Conservation (phyloP, 371 early-diverging fungal genomes). For the Mucor irregularis region DNA sequence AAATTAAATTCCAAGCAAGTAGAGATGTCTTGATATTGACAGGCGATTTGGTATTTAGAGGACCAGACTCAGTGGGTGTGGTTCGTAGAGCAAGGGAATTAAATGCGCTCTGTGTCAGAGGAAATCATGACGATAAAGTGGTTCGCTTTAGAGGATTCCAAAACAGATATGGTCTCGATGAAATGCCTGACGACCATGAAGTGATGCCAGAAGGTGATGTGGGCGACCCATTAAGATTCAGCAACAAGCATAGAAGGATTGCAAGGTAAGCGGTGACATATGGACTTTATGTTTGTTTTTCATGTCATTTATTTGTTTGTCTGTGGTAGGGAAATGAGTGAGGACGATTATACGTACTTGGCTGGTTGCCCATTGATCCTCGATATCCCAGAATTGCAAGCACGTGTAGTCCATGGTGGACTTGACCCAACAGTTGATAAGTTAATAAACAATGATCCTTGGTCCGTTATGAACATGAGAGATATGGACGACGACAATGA, state of each 20-base stretch:
- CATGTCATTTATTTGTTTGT: neutral
- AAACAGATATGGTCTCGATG: constrained; percentile 11
- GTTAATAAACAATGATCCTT: constrained; percentile 36
- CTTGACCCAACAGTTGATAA: constrained; percentile 51
- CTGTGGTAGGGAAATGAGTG: constrained; percentile 35
- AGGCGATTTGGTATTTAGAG: constrained; percentile 70
- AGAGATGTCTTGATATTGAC: constrained; percentile 61
- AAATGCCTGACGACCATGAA: constrained; percentile 10
- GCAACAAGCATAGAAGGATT: constrained; percentile 34
- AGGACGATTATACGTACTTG: constrained; percentile 55
- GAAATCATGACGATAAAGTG: constrained; percentile 77
- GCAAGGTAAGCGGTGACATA: constrained; percentile 30
- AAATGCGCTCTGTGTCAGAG: constrained; percentile 63
- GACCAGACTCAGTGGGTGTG: constrained; percentile 63
- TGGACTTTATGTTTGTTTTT: neutral
- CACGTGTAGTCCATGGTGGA: constrained; percentile 70
- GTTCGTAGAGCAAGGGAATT: constrained; percentile 50
- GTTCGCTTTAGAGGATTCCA: constrained; percentile 58
- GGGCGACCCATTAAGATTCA: constrained; percentile 36
- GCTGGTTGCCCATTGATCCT: constrained; percentile 59
- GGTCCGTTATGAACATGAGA: constrained; percentile 60
- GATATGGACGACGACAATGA: constrained; percentile 48
- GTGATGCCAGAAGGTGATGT: constrained; percentile 35
- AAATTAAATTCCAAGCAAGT: constrained; percentile 36
- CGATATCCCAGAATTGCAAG: constrained; percentile 50